Percentiles rank a stretch among this genome's conserved stretches.
phyloP scores from a whole-genome alignment of 225 moss, liverwort and hornwort species.

The Ulota crispa region DNA sequence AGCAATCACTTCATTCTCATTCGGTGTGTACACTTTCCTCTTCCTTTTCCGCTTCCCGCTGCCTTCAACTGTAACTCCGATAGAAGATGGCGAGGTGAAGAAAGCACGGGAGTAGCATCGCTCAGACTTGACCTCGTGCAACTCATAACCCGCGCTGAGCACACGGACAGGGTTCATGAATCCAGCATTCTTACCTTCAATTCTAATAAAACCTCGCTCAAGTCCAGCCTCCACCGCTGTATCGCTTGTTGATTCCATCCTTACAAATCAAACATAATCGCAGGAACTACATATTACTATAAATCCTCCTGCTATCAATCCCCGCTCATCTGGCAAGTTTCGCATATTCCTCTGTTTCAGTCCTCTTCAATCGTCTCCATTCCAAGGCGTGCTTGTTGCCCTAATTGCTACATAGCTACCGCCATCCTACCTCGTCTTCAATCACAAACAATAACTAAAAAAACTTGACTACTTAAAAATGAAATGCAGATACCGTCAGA shows the following conservation, averaged over 20 bases:
- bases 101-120: constrained; percentile 57
- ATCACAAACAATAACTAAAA: background rate
- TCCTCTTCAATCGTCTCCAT: background rate
- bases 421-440: background rate
- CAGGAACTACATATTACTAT: background rate
- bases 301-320: background rate
- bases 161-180: constrained; percentile 78
- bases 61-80: background rate
- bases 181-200: constrained; percentile 66
- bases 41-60: constrained; percentile 49
- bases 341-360: background rate
- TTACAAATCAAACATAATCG: background rate
- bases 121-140: constrained; percentile 43
- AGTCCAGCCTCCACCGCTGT: constrained; percentile 4
- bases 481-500: background rate
- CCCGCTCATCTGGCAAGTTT: background rate
- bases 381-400: background rate
- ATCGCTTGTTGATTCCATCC: constrained; percentile 23
- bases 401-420: background rate
- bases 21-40: constrained; percentile 48
- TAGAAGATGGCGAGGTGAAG: constrained; percentile 28
- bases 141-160: constrained; percentile 55
- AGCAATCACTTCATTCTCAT: constrained; percentile 74
- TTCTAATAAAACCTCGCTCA: constrained; percentile 47
- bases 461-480: background rate